These are phyloP conservation scores for Globisporangium paroecandrum DNA, from an alignment of 352 stramenopile species.

Conservation along the genomic window DNA sequence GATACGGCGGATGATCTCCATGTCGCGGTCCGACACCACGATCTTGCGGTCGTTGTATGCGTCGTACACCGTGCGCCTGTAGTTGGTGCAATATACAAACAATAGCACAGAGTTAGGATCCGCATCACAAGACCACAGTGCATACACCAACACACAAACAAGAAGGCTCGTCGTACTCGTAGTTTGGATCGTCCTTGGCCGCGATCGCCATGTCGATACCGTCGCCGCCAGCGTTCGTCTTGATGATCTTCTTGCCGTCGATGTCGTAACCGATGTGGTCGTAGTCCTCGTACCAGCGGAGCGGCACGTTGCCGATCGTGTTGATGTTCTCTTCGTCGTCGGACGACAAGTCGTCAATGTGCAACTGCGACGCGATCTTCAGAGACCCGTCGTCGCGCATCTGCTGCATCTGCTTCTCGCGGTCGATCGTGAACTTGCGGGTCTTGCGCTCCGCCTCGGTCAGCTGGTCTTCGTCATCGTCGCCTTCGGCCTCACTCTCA, in stretches of 20 bases:
- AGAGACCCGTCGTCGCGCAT: constrained; percentile 86
- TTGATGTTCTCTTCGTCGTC: constrained; percentile 97
- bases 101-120: constrained; percentile 15
- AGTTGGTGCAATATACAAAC: neutral
- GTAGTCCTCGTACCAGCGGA: constrained; percentile 99
- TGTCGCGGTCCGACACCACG: constrained; percentile 93
- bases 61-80: constrained; percentile 96
- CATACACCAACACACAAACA: neutral
- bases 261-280: constrained; percentile 99
- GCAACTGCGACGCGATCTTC: constrained; percentile 84
- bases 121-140: neutral
- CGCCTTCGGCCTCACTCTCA: constrained; percentile 48
- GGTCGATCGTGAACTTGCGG: constrained; percentile 65
- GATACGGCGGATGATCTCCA: constrained; percentile 98
- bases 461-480: constrained; percentile 68
- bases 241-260: constrained; percentile 95
- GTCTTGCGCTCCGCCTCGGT: constrained; percentile 82
- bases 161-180: constrained; percentile 59
- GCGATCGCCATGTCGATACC: constrained; percentile 86
- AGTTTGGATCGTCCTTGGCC: constrained; percentile 91
- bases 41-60: constrained; percentile 98
- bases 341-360: constrained; percentile 98
- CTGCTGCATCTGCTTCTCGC: constrained; percentile 72
- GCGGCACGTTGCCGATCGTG: constrained; percentile 97
- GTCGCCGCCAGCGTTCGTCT: constrained; percentile 83